phyloP scores from a whole-genome alignment of 2,329 filamentous ascomycete species.

The Hymenoscyphus fraxineus region DNA sequence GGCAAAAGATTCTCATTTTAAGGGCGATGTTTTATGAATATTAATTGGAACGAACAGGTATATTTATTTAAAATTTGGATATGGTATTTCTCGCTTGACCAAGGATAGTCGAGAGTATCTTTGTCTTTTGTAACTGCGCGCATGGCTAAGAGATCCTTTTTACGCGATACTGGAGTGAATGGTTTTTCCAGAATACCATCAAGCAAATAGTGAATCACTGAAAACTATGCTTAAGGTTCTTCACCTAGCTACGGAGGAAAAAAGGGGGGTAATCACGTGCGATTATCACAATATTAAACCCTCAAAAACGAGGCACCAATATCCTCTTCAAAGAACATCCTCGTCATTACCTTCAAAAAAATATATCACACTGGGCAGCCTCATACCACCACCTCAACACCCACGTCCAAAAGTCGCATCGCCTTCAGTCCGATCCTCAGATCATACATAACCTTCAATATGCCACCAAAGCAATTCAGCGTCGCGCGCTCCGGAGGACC shows the following conservation, averaged over 20 bases:
- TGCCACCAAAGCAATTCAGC: constrained; percentile 60
- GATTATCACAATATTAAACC: no score
- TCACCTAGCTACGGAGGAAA: no score
- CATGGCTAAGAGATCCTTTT: no score
- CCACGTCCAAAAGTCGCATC: not conserved
- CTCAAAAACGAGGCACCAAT: not conserved
- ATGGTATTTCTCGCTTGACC: not conserved
- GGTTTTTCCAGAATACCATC: no score
- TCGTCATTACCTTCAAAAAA: not conserved
- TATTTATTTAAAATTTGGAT: not conserved
- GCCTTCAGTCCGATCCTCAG: not conserved
- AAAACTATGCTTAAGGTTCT: no score
- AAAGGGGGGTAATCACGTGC: not conserved
- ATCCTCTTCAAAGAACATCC: not conserved
- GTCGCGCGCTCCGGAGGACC: constrained; percentile 44
- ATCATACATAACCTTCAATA: constrained; percentile 33
- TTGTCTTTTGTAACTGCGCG: no score
- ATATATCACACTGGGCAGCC: not conserved
- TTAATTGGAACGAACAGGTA: not conserved
- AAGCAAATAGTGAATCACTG: no score
- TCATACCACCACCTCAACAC: not conserved
- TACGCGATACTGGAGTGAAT: no score
- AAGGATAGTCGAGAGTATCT: not conserved
- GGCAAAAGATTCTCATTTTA: not conserved
- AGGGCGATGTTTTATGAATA: not conserved